These are phyloP conservation scores for Fusarium sacchari DNA, from an alignment of 2,329 filamentous ascomycete genomes.

Conservation along the genomic window DNA sequence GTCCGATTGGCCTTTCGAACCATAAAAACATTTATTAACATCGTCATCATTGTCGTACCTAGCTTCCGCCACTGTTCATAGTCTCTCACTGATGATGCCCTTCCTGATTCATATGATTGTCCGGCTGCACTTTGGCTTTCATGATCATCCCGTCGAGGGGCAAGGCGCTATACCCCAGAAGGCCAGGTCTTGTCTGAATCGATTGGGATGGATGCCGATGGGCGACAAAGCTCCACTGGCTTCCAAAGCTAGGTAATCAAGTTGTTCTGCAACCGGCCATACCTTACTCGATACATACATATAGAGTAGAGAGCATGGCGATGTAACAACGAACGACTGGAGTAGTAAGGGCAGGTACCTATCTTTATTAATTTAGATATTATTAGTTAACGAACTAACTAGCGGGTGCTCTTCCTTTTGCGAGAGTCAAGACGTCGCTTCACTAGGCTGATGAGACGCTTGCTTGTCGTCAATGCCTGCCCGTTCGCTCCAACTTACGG, in stretches of 20 bases:
- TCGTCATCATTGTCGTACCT: neutral
- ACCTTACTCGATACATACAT: too few relatives aligned
- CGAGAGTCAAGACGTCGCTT: conserved; percentile 15
- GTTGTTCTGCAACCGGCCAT: conserved; percentile 38
- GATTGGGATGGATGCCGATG: conserved; percentile 28
- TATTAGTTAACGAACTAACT: neutral
- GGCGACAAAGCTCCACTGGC: conserved; percentile 29
- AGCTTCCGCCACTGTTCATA: neutral
- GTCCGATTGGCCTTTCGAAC: neutral
- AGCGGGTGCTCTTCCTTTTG: conserved; percentile 31
- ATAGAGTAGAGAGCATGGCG: neutral
- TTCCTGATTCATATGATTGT: conserved; percentile 8
- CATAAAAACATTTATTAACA: neutral
- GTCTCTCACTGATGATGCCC: neutral
- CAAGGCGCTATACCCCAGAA: conserved; percentile 37
- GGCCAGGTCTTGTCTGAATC: conserved; percentile 27
- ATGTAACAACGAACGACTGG: neutral
- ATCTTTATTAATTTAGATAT: conserved; percentile 9
- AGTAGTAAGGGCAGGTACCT: neutral
- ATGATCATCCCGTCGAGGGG: conserved; percentile 20
- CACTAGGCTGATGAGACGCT: conserved; percentile 31
- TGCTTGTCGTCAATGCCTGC: conserved; percentile 38
- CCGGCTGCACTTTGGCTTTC: conserved; percentile 6
- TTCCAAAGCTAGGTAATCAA: conserved; percentile 37
- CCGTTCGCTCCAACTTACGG: neutral